Base-by-base conservation (phyloP, 2,329 filamentous ascomycete species). In the Hysterium pulicare region DNA sequence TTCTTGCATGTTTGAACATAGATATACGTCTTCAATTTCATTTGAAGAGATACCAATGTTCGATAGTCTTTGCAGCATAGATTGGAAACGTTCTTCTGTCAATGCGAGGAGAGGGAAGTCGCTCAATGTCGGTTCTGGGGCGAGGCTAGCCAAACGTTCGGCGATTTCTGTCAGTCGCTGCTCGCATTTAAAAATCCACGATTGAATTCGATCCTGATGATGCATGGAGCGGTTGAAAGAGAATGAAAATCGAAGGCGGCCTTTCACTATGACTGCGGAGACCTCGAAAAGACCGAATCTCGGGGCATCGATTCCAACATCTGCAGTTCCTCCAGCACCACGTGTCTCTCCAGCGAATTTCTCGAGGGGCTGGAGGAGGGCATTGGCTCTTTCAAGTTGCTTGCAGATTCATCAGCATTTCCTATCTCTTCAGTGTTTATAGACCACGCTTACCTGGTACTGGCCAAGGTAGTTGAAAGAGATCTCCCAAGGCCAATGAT, bases 391-490 rank as follows among this genome's bases (percentile, higher is more conserved):
- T 42, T 74, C 71, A 4, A 73, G 50, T 53, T 75, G 71, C 49
- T 73, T 60, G 38, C 61, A 59, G 26, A 60, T 53, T 1, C 61
- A 62, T 41, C 64, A 67, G 44, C 69, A 71, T n/a, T n/a, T n/a
- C n/a, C n/a, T n/a, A n/a, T n/a, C n/a, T n/a, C n/a, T n/a, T n/a
- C n/a, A n/a, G n/a, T n/a, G n/a, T n/a, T n/a, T n/a, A n/a, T n/a
- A n/a, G n/a, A n/a, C n/a, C n/a, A n/a, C n/a, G n/a, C 47, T 67
- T 72, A 59, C 74, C 41, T 77, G 72, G 19, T 75, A 63, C 0
- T 72, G 71, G 5, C 78, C 76, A 2, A 73, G 67, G 49, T 78
- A 79, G 41, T 72, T 81, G 55, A 83, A 81, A 31, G 80, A 70
- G 37, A 83, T 70, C 53, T 83, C 80, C 42, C 81, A 72, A 0